Evolutionary conservation across 2,329 filamentous ascomycete genomes (phyloP), one percentile per base, ranked within the genome.

Genomic region (Cladosporium sp.): DNA sequence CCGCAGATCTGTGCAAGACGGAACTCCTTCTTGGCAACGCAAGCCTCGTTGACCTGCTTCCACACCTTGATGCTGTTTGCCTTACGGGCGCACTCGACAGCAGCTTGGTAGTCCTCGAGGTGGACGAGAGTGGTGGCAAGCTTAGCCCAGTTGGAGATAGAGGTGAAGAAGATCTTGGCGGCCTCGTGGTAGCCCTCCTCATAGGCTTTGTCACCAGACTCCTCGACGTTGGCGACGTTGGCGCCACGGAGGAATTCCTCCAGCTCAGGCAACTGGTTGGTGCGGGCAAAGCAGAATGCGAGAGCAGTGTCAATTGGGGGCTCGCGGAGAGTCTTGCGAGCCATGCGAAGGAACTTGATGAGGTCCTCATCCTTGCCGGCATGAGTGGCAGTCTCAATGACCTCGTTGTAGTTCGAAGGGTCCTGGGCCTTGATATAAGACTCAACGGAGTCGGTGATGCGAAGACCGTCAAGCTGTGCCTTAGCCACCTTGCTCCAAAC

Each of bases 101-200:
- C 93, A 60, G 89, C 89, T 72, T 98, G 94, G 75, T 98, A 97
- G 61, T 98, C 93, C 57, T 85, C 86, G 6, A 98, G 83, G 69
- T 97, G 90, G n/a, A 98, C 93, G 53, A 97, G 81, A 9, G 93
- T 98, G 9, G 93, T 97, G 12, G 93, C 91, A 62, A 98, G 84
- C 78, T 98, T 98, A 50, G 92, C 92, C 93, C 93, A 98, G 80
- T 98, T 98, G 49, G 93, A 98, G 67, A 98, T 95, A 74, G 88
- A 97, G 50, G 83, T 89, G 76, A 84, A 98, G 80, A 97, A 98
- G 65, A 98, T 97, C 82, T 98, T 98, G 57, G 93, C 89, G 38
- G 93, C 93, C 76, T 97, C 86, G 65, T 93, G 92, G 65, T 88
- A 84, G 53, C 92, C 92, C 72, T 98, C 93, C 56, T 84, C 86